These are phyloP conservation scores for Kodamaea sp. DNA, from an alignment of 1,139 yeast species.

Conservation along the genomic window DNA sequence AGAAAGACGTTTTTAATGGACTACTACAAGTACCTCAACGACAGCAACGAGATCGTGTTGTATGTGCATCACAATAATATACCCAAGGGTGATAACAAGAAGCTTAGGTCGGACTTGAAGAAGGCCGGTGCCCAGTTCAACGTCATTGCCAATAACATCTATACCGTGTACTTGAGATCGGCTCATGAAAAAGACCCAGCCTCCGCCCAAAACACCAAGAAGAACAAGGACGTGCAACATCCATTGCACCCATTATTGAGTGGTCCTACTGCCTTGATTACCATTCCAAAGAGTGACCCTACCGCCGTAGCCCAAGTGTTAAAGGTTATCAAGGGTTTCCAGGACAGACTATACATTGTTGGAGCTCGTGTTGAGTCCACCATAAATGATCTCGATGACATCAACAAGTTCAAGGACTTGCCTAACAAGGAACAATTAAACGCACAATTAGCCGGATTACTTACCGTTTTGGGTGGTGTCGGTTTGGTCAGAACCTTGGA, in stretches of 20 bases:
- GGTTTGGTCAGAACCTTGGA: slow-evolving; percentile 83
- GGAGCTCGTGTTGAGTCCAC: slow-evolving; percentile 81
- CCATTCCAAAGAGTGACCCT: slow-evolving; percentile 74
- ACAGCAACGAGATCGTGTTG: slow-evolving; percentile 65
- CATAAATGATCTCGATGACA: slow-evolving; percentile 52
- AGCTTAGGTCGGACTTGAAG: slow-evolving; percentile 60
- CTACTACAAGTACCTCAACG: slow-evolving; percentile 70
- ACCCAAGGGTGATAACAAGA: slow-evolving; percentile 64
- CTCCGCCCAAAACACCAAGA: slow-evolving; percentile 50
- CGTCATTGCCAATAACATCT: slow-evolving; percentile 65
- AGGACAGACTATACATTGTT: slow-evolving; percentile 73
- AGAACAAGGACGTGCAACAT: slow-evolving; percentile 50
- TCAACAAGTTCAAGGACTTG: slow-evolving; percentile 67
- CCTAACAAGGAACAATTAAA: slow-evolving; percentile 74
- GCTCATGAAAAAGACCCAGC: slow-evolving; percentile 76
- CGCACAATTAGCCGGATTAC: slow-evolving; percentile 81
- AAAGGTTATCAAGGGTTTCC: slow-evolving; percentile 59
- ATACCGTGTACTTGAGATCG: slow-evolving; percentile 76
- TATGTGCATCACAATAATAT: slow-evolving; percentile 85
- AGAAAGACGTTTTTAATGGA: slow-evolving; percentile 87
- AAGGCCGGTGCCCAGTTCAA: slow-evolving; percentile 67
- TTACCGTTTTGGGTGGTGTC: slow-evolving; percentile 83
- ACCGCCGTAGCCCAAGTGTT: slow-evolving; percentile 58
- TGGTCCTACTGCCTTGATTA: slow-evolving; percentile 87
- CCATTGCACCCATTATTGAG: slow-evolving; percentile 68